Percentiles rank a stretch among this genome's conserved stretches.
Evolutionary conservation across 2,329 filamentous ascomycete genomes (phyloP).

Genomic region (Periglandula ipomoeae): DNA sequence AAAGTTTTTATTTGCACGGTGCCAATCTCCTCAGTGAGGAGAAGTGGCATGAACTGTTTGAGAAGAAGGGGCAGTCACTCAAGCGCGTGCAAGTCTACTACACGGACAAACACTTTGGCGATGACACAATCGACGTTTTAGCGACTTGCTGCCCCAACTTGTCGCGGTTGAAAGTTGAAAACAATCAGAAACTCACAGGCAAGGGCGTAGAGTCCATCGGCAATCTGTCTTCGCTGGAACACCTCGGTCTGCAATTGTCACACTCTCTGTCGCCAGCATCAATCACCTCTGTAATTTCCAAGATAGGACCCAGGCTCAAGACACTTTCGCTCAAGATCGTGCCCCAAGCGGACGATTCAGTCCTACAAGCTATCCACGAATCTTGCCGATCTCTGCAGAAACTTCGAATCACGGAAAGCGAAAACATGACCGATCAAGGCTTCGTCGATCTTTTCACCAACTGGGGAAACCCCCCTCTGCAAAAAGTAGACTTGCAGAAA

Average conservation of each 20-base stretch:
- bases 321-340: slow-evolving; percentile 73
- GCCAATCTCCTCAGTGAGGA: slow-evolving; percentile 73
- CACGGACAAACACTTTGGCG: slow-evolving; percentile 72
- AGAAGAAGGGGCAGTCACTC: slow-evolving; percentile 54
- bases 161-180: slow-evolving; percentile 66
- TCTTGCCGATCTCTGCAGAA: slow-evolving; percentile 62
- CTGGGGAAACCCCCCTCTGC: slow-evolving; percentile 67
- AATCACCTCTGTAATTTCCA: slow-evolving; percentile 51
- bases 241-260: slow-evolving; percentile 64
- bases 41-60: slow-evolving; percentile 65
- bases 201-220: slow-evolving; percentile 57
- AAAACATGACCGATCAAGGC: slow-evolving; percentile 63
- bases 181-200: slow-evolving; percentile 66
- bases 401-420: slow-evolving; percentile 72
- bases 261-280: slow-evolving; percentile 45
- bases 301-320: slow-evolving; percentile 55
- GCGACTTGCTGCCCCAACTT: slow-evolving; percentile 57
- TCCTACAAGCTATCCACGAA: slow-evolving; percentile 62
- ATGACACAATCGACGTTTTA: slow-evolving; percentile 57
- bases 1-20: slow-evolving; percentile 69
- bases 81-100: slow-evolving; percentile 69
- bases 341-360: slow-evolving; percentile 53
- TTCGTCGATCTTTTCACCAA: slow-evolving; percentile 63
- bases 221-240: slow-evolving; percentile 53
- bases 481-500: slow-evolving; percentile 64